Evolutionary conservation across 345 rosid species (phyloP).

Genomic region (Eucalyptus globulus): DNA sequence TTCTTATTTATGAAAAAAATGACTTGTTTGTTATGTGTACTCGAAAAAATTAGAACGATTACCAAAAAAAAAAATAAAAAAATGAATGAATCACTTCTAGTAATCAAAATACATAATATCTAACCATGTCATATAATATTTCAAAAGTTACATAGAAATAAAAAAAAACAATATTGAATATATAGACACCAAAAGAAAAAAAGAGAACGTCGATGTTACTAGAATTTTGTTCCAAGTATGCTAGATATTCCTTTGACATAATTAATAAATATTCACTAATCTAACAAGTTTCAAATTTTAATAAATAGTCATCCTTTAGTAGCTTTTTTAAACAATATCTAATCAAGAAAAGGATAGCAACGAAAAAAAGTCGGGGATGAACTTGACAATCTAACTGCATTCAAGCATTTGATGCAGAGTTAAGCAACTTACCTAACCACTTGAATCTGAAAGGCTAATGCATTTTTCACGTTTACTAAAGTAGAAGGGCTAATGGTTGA

Average conservation of each 20-base stretch:
- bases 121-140: not conserved
- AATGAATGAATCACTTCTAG: not conserved
- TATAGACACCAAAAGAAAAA: not conserved
- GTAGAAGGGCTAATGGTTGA: not conserved
- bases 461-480: not conserved
- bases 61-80: not conserved
- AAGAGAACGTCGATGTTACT: fast-evolving
- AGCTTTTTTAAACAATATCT: not conserved
- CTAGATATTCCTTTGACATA: not conserved
- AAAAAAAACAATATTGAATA: not conserved
- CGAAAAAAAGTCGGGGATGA: not conserved
- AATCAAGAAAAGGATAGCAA: not conserved
- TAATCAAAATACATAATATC: not conserved
- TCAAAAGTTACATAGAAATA: not conserved
- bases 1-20: not conserved
- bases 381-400: not conserved
- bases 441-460: not conserved
- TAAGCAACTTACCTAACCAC: not conserved
- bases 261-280: not conserved
- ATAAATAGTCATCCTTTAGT: not conserved
- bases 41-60: not conserved
- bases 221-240: not conserved
- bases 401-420: not conserved
- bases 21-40: not conserved
- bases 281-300: not conserved